Base-by-base conservation (phyloP, 1,139 yeast species). In the Candida anutae region DNA sequence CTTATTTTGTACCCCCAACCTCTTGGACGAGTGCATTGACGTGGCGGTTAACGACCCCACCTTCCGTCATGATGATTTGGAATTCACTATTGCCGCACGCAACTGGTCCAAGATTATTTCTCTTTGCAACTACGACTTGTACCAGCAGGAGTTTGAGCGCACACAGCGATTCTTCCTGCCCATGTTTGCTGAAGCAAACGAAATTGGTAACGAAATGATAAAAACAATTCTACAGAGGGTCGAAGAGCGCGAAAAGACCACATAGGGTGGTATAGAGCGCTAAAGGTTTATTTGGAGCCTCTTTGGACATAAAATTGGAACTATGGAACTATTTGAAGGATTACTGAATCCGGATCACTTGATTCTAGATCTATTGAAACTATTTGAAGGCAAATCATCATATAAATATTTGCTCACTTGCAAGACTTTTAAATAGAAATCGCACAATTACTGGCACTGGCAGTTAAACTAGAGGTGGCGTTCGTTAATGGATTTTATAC, bases 181-280 rank as follows among this genome's bases (percentile, higher is more conserved):
- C 6, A 87, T 81, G 83, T 71, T 88, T 33, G 76, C 83, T 4
- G 95, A 87, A 42, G 97, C 97, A 9, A 83, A 79, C 42, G 74
- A 71, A 24, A 66, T 87, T 26, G 97, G 98, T n/a, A 90, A 90
- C 55, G 95, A 84, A 40, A 90, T 90, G 98, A 83, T 90, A 38
- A 76, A 73, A 48, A 84, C 88, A n/a, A 88, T 88, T 27, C 57
- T 78, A 35, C 58, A 64, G 31, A 53, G 75, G 36, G 77, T 68
- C 3, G 52, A 50, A 25, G 72, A 69, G 28, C 46, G 64, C 21
- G 69, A 62, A 30, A n/a, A n/a, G n/a, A n/a, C n/a, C n/a, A n/a
- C n/a, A n/a, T n/a, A n/a, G n/a, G n/a, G n/a, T n/a, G n/a, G n/a
- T n/a, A n/a, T n/a, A n/a, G n/a, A n/a, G n/a, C n/a, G n/a, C n/a